Evolutionary conservation across 2,329 filamentous ascomycete species (phyloP).

Genomic region (Aspergillus clavatus): DNA sequence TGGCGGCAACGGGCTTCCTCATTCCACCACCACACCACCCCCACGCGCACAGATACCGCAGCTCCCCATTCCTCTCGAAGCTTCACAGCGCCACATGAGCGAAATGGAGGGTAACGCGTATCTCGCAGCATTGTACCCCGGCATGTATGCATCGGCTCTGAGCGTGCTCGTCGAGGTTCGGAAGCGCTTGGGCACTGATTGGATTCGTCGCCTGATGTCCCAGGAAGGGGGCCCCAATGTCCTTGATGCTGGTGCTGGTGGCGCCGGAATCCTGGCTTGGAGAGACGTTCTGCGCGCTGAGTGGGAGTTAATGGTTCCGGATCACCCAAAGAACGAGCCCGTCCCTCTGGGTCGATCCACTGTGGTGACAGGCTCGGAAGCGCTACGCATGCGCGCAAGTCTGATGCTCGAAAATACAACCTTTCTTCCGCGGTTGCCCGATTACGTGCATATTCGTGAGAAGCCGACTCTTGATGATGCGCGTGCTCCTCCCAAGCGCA

Average conservation of each 20-base stretch:
- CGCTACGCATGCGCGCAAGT: conserved; percentile 70
- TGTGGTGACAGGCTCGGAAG: conserved; percentile 71
- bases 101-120: conserved; percentile 59
- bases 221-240: conserved; percentile 55
- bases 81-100: conserved; percentile 53
- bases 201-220: conserved; percentile 53
- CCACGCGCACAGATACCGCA: conserved; percentile 48
- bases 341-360: conserved; percentile 64
- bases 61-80: conserved; percentile 54
- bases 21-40: conserved; percentile 67
- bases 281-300: conserved; percentile 72
- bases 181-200: conserved; percentile 54
- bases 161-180: conserved; percentile 56
- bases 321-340: conserved; percentile 36
- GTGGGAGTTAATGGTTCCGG: conserved; percentile 63
- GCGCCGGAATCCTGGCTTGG: conserved; percentile 59
- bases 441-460: conserved; percentile 65
- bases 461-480: conserved; percentile 56
- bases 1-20: conserved; percentile 70
- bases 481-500: conserved; percentile 54
- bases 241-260: conserved; percentile 58
- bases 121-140: conserved; percentile 56
- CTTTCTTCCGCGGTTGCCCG: conserved; percentile 85
- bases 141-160: conserved; percentile 55
- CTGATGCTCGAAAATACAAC: conserved; percentile 80